phyloP scores from a whole-genome alignment of 2,329 filamentous ascomycete genomes.

The Neonectria faginata region DNA sequence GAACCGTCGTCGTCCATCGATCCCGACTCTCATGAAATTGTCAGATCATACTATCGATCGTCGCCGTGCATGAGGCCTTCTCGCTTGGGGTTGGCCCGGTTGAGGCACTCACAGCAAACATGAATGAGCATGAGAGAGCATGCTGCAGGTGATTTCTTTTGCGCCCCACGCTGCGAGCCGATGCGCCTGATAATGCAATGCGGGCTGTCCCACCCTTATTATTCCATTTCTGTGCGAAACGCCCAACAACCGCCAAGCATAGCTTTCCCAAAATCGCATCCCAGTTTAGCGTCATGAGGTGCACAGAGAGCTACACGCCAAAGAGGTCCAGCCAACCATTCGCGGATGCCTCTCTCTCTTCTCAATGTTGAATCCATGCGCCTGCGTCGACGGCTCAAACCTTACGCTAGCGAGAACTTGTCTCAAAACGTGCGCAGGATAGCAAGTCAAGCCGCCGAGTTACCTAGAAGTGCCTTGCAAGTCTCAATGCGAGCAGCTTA shows the following conservation, averaged over 20 bases:
- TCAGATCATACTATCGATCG: conserved; percentile 12
- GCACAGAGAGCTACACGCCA: not conserved
- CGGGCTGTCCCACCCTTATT: conserved; percentile 5
- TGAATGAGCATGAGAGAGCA: not conserved
- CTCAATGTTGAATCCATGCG: conserved; percentile 11
- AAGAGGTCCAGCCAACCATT: conserved; percentile 1
- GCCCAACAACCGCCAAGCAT: conserved; percentile 8
- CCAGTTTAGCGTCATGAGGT: conserved; percentile 25
- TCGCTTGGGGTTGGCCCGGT: not conserved
- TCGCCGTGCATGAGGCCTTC: conserved; percentile 3
- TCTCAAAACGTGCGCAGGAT: conserved; percentile 18
- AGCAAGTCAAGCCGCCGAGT: not conserved
- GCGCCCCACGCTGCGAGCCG: conserved; percentile 13
- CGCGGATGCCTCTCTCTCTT: conserved; percentile 13
- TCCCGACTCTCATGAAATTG: not conserved
- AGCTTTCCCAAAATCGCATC: conserved; percentile 31
- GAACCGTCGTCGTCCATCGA: not conserved
- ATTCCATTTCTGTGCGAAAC: conserved; percentile 2
- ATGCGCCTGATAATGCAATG: conserved; percentile 24
- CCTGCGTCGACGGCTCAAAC: conserved; percentile 17
- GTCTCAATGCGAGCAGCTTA: not conserved
- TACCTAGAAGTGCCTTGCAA: not conserved
- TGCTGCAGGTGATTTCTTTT: conserved; percentile 16
- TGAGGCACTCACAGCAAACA: not conserved
- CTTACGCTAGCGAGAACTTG: conserved; percentile 26